Percentiles rank a stretch among this genome's conserved stretches.
Evolutionary conservation across 164 flowering plant species (phyloP).

Genomic region (Saururus chinensis): DNA sequence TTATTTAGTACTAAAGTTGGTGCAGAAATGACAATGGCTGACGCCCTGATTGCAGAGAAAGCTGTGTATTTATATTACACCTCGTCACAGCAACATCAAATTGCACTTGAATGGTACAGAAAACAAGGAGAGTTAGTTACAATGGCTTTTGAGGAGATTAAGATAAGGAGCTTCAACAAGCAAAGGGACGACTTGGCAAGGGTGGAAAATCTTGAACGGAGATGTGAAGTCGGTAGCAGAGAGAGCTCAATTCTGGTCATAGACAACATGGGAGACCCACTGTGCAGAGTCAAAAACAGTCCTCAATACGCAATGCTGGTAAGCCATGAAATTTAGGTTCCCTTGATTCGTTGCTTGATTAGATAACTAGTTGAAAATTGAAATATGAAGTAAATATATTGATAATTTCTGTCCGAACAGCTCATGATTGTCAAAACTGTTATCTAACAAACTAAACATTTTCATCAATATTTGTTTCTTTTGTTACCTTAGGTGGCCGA

Average conservation of each 20-base stretch:
- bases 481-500: conserved; percentile 39
- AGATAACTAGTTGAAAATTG: neutral
- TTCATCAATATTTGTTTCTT: neutral
- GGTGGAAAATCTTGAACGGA: conserved; percentile 49
- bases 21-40: neutral
- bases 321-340: neutral
- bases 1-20: neutral
- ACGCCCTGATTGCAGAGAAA: neutral
- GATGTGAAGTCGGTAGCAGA: conserved; percentile 50
- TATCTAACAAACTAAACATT: neutral
- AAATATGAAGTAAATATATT: too few relatives aligned
- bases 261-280: conserved; percentile 70
- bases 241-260: conserved; percentile 35
- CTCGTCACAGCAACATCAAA: neutral
- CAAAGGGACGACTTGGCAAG: conserved; percentile 29
- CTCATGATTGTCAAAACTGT: too few relatives aligned
- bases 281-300: conserved; percentile 43
- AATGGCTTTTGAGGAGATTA: conserved; percentile 17
- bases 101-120: neutral
- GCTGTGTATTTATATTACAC: neutral
- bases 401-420: too few relatives aligned
- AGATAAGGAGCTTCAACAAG: conserved; percentile 36
- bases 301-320: conserved; percentile 50
- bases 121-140: neutral
- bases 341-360: neutral